Evolutionary conservation across 2,329 filamentous ascomycete genomes (phyloP), one percentile per base, ranked within the genome.

Genomic region (Metarhizium anisopliae): DNA sequence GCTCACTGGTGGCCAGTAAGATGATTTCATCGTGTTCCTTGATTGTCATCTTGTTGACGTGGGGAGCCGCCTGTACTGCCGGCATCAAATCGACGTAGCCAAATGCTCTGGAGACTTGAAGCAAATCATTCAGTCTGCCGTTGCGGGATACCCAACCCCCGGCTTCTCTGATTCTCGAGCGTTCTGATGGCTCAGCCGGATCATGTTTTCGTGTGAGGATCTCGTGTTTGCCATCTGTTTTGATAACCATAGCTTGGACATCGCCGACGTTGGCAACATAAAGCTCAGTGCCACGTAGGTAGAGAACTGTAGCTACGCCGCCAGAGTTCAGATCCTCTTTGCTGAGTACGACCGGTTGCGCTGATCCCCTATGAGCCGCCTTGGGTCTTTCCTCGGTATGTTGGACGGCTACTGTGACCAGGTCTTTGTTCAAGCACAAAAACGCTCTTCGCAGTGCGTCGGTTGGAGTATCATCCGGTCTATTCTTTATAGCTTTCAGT

Each of bases 181-280:
- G 82, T 71, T 99, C 94, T 25, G 76, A 77, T 1, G 87, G 80
- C 67, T 96, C 91, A 0, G 93, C 92, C 6, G 94, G 94, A 65
- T 97, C 92, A 68, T 99, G 94, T 70, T 95, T 96, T 57, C 84
- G 81, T 2, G 94, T 97, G 61, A 99, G 78, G 61, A 93, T 85
- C 64, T 85, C 86, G 71, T 94, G 83, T 29, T 86, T 83, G 43
- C 91, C 90, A 67, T 96, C 91, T 1, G 89, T 90, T 64, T 92
- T 89, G 60, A 99, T 94, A 20, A 97, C 79, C 72, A 99, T 88
- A n/a, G 92, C 93, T 71, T 97, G 91, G 5, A 89, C 90, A 71
- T 99, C 91, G 53, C 94, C 94, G 25, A 99, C 89, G 64, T 99
- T 99, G 59, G 92, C 94, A 54, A 97, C 86, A 66, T 89, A 96